Evolutionary conservation across 805 yeast species (phyloP).

Genomic region (Lachancea waltii): DNA sequence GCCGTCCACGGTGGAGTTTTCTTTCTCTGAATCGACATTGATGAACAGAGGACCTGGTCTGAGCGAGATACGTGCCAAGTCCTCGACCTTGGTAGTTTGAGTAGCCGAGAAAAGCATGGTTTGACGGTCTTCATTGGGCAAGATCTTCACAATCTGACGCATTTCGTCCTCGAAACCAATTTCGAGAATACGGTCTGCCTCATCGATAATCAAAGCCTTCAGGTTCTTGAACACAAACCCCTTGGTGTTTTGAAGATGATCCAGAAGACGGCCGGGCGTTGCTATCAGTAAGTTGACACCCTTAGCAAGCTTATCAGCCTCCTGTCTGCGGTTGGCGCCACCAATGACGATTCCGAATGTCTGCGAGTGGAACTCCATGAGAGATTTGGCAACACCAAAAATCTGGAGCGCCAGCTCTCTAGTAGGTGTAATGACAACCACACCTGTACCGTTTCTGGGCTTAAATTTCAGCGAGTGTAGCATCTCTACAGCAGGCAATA

Average conservation of each 20-base stretch:
- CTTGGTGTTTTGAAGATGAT: conserved; percentile 91
- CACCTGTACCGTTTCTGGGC: conserved; percentile 98
- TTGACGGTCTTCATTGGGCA: conserved; percentile 91
- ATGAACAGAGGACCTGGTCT: conserved; percentile 91
- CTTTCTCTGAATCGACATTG: conserved; percentile 81
- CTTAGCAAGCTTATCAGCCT: conserved; percentile 86
- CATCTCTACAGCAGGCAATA: conserved; percentile 92
- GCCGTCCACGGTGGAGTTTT: conserved; percentile 89
- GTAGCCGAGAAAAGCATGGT: conserved; percentile 98
- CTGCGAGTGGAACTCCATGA: conserved; percentile 85
- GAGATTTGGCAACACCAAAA: conserved; percentile 94
- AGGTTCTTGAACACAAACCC: conserved; percentile 93
- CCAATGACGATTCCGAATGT: conserved; percentile 97
- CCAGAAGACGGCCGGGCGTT: conserved; percentile 95
- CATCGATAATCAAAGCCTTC: conserved; percentile 91
- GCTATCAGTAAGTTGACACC: conserved; percentile 94
- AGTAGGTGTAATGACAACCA: conserved; percentile 91
- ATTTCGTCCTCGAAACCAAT: conserved; percentile 98
- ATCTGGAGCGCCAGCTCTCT: conserved; percentile 97
- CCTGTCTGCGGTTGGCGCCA: conserved; percentile 96
- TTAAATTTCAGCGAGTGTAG: conserved; percentile 85
- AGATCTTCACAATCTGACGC: conserved; percentile 89
- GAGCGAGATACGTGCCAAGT: conserved; percentile 91
- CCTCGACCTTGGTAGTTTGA: conserved; percentile 97
- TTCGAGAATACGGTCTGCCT: conserved; percentile 96